These are phyloP conservation scores for Ceriops tagal DNA, from an alignment of 345 rosid species.

Conservation along the genomic window DNA sequence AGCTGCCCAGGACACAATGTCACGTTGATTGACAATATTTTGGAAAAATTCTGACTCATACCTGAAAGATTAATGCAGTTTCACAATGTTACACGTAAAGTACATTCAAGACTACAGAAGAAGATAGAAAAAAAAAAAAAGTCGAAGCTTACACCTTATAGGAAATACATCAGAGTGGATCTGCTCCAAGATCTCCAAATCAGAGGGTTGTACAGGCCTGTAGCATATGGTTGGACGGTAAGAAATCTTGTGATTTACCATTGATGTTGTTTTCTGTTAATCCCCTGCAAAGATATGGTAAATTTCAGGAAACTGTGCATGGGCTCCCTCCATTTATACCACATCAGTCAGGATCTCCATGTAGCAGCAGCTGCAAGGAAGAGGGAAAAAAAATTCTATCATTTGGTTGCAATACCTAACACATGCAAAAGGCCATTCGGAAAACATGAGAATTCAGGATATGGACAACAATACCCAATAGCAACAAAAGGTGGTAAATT, in stretches of 20 bases:
- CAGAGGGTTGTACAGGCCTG: constrained; percentile 69
- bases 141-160: constrained; percentile 46
- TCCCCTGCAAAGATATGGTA: constrained; percentile 43
- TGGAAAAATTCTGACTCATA: constrained; percentile 92
- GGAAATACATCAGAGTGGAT: constrained; percentile 78
- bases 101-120: constrained; percentile 13
- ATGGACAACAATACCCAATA: no score
- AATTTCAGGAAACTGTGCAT: constrained; percentile 23
- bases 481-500: no score
- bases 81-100: constrained; percentile 12
- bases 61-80: constrained; percentile 45
- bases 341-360: constrained; percentile 34
- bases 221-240: constrained; percentile 61
- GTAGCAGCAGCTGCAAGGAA: background rate
- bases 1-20: constrained; percentile 92
- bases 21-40: constrained; percentile 71
- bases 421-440: no score
- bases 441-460: no score
- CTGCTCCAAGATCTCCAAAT: constrained; percentile 65
- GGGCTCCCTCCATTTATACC: constrained; percentile 46
- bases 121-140: background rate
- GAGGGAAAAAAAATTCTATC: no score
- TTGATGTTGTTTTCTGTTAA: constrained; percentile 38
- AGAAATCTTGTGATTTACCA: constrained; percentile 45
- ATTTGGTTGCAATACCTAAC: no score